Conservation (phyloP, 1,284 basidiomycete species). For the Trichosporon sp. region DNA sequence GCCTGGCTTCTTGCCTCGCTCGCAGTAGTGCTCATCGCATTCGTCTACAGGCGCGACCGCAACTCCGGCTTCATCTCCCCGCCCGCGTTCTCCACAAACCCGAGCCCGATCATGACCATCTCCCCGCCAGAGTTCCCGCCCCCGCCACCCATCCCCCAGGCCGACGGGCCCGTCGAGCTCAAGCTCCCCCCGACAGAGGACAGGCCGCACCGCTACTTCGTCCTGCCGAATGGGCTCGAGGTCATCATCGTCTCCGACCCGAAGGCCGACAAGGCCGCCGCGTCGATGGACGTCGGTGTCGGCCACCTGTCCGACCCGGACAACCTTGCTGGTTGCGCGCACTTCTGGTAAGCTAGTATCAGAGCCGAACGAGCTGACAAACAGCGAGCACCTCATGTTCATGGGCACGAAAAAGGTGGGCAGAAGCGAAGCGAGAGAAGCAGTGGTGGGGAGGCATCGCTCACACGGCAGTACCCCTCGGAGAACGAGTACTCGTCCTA, state of each 20-base stretch:
- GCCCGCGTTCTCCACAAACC: neutral
- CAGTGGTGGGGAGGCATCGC: neutral
- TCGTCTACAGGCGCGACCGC: neutral
- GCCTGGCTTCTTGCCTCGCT: neutral
- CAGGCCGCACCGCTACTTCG: slow-evolving; percentile 73
- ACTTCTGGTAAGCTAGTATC: slow-evolving; percentile 42
- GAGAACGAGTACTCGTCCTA: slow-evolving; percentile 94
- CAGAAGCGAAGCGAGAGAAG: neutral
- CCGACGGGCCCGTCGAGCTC: slow-evolving; percentile 55
- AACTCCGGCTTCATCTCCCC: neutral
- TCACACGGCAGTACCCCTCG: slow-evolving; percentile 67
- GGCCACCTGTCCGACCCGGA: slow-evolving; percentile 93
- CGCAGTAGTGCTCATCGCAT: slow-evolving; percentile 1
- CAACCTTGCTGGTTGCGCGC: slow-evolving; percentile 53
- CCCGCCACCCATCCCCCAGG: slow-evolving; percentile 37
- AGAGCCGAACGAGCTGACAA: slow-evolving; percentile 53
- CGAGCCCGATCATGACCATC: slow-evolving; percentile 10
- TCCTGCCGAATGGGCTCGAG: slow-evolving; percentile 80
- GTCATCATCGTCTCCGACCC: slow-evolving; percentile 81
- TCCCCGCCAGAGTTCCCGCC: slow-evolving; percentile 25
- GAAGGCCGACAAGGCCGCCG: slow-evolving; percentile 89
- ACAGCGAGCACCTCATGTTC: slow-evolving; percentile 89
- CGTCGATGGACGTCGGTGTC: slow-evolving; percentile 90
- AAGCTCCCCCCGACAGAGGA: slow-evolving; percentile 62
- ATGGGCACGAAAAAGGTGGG: slow-evolving; percentile 57